Conservation (phyloP, 1,284 basidiomycete genomes). For the Cryptococcus sp. region DNA sequence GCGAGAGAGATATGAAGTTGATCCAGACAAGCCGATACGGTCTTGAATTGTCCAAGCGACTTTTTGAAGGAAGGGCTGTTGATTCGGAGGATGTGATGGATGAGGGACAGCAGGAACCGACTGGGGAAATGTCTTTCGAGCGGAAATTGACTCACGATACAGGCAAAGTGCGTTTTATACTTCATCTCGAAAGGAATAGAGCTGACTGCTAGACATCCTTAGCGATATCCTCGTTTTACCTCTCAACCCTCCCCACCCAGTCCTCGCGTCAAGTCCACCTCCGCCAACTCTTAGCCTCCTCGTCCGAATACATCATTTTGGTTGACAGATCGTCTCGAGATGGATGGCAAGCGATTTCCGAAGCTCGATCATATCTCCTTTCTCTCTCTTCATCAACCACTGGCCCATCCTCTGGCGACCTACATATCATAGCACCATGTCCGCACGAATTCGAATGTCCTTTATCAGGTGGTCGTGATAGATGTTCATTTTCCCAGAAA, state of each 20-base stretch:
- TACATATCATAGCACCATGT: slow-evolving; percentile 58
- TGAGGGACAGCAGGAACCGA: neutral
- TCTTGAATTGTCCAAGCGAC: slow-evolving; percentile 30
- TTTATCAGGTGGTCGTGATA: slow-evolving; percentile 52
- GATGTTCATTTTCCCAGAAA: slow-evolving; percentile 82
- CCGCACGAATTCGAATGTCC: slow-evolving; percentile 89
- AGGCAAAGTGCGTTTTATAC: neutral
- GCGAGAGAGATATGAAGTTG: slow-evolving; percentile 11
- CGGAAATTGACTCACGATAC: slow-evolving; percentile 11
- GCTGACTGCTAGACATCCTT: slow-evolving; percentile 52
- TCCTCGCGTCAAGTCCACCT: slow-evolving; percentile 51
- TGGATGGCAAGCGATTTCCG: slow-evolving; percentile 77
- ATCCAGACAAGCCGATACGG: slow-evolving; percentile 38
- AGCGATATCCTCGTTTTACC: slow-evolving; percentile 78
- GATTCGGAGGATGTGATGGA: neutral
- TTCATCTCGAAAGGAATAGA: neutral
- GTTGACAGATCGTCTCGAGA: slow-evolving; percentile 75
- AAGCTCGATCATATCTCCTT: slow-evolving; percentile 75
- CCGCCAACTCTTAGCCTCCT: slow-evolving; percentile 16
- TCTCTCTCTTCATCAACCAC: slow-evolving; percentile 19
- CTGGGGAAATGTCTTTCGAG: slow-evolving; percentile 9
- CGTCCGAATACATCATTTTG: slow-evolving; percentile 59
- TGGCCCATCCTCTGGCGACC: slow-evolving; percentile 11
- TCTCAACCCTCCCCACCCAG: slow-evolving; percentile 66
- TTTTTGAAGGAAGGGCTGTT: slow-evolving; percentile 7